A percentile compares a stretch with the other conserved stretches of the same genome.
Evolutionary conservation across 495 filamentous ascomycete species (phyloP).

Genomic region (Aspergillus panamensis): DNA sequence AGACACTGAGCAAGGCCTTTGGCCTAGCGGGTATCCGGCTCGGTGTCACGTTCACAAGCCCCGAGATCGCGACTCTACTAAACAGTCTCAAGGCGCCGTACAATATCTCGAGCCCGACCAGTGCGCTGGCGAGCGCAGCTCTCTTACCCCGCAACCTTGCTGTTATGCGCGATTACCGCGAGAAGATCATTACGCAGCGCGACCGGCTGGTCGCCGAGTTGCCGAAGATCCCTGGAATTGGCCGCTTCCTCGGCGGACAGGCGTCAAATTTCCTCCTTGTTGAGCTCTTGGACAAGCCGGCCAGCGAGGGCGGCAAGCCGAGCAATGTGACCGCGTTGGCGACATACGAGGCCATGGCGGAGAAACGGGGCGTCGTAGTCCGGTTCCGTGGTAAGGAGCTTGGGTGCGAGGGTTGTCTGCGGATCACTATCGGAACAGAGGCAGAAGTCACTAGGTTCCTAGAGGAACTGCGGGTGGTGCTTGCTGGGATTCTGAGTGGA

Average conservation of each 20-base stretch:
- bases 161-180: constrained; percentile 66
- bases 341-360: constrained; percentile 80
- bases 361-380: constrained; percentile 86
- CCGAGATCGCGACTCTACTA: constrained; percentile 65
- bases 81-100: constrained; percentile 96
- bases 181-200: constrained; percentile 68
- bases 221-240: constrained; percentile 72
- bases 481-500: constrained; percentile 47
- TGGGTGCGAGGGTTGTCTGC: constrained; percentile 82
- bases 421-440: constrained; percentile 91
- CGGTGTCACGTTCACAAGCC: constrained; percentile 65
- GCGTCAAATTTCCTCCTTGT: constrained; percentile 88
- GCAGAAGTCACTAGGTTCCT: constrained; percentile 77
- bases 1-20: constrained; percentile 94
- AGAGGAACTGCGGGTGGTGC: constrained; percentile 57
- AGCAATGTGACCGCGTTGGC: constrained; percentile 73
- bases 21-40: constrained; percentile 91
- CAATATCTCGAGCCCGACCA: constrained; percentile 84
- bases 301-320: constrained; percentile 58
- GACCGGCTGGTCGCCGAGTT: constrained; percentile 70
- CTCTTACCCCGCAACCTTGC: constrained; percentile 60
- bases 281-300: constrained; percentile 70
- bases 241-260: constrained; percentile 72
- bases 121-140: constrained; percentile 71
- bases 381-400: constrained; percentile 89